Evolutionary conservation across 1,284 basidiomycete species (phyloP).

Genomic region (Cutaneotrichosporon arboriforme): DNA sequence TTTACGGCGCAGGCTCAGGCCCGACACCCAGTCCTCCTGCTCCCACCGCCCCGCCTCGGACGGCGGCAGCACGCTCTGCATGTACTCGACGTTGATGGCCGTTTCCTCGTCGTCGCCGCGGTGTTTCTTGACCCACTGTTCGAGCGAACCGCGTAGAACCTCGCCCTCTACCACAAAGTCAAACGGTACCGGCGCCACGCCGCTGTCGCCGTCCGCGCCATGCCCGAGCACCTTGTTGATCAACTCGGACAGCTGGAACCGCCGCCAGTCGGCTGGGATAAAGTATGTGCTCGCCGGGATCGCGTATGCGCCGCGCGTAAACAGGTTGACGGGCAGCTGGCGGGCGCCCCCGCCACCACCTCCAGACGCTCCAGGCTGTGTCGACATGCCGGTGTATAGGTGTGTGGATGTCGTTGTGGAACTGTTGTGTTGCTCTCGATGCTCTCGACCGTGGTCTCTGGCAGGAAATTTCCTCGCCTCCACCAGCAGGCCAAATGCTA

Average conservation of each 20-base stretch:
- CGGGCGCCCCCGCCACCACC: neutral
- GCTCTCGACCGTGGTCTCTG: no score
- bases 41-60: constrained; percentile 71
- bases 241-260: constrained; percentile 95
- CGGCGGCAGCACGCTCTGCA: constrained; percentile 86
- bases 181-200: constrained; percentile 71
- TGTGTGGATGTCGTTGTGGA: neutral
- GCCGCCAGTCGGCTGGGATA: constrained; percentile 83
- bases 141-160: constrained; percentile 67
- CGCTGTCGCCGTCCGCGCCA: constrained; percentile 22
- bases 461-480: no score
- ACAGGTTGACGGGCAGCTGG: constrained; percentile 65
- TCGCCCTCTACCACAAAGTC: constrained; percentile 86
- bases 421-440: no score
- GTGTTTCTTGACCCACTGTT: constrained; percentile 69
- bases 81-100: constrained; percentile 88
- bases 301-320: constrained; percentile 65
- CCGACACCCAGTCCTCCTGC: constrained; percentile 92
- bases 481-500: no score
- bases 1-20: constrained; percentile 62
- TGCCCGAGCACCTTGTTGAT: constrained; percentile 89
- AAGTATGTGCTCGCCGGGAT: constrained; percentile 90
- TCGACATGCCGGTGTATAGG: constrained; percentile 21
- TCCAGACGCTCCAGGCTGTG: constrained; percentile 6
- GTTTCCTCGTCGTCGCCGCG: constrained; percentile 65